Base-by-base conservation (phyloP, 2,329 filamentous ascomycete species). In the Grosmannia clavigera region DNA sequence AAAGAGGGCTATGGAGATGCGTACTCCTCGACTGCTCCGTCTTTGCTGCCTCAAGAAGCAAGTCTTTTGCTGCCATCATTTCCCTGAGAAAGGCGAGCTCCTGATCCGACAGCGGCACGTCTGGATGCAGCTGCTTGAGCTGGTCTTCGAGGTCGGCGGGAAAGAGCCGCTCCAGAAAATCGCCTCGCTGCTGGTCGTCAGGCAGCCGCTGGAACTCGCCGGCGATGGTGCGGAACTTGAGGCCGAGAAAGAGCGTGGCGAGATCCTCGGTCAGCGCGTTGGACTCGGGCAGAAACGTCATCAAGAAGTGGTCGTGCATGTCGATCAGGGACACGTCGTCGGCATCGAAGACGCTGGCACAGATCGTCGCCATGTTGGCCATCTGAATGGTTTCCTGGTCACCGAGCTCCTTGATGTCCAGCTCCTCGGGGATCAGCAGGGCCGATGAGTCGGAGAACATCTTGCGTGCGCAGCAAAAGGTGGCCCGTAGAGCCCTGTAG, bases 81-180 rank as follows among this genome's bases (percentile, higher is more conserved):
- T 64, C 57, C 10, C 29, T 27, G 19, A 65, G 22, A 43, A 67
- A 66, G 19, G 52, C 58, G 9, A 58, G 58, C 57, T 67, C 65
- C 11, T 60, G 59, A 11, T 64, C 63, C 0, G 64, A 62, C 25
- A 67, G 31, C 0, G 65, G 59, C 4, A 52, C 33, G 12, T 82
- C 71, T 1, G 66, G 65, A 58, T 67, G 69, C 40, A 68, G 72
- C 67, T 64, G 72, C 63, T 62, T 73, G 55, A 80, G 65, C 53
- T 73, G 72, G 12, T 76, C 74, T 31, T 86, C 77, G 2, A 88
- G 70, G 5, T 86, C 75, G 10, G 78, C 73, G 7, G 79, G 75
- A 43, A 89, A 76, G 3, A 82, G 75, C 58, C 83, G 78, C 12
- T 78, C 77, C 19, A 86, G 68, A 22, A 78, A 72, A 1, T 33